Percentiles rank a stretch among this genome's conserved stretches.
phyloP scores from a whole-genome alignment of 2,329 filamentous ascomycete genomes.

The Sporothrix sp. region DNA sequence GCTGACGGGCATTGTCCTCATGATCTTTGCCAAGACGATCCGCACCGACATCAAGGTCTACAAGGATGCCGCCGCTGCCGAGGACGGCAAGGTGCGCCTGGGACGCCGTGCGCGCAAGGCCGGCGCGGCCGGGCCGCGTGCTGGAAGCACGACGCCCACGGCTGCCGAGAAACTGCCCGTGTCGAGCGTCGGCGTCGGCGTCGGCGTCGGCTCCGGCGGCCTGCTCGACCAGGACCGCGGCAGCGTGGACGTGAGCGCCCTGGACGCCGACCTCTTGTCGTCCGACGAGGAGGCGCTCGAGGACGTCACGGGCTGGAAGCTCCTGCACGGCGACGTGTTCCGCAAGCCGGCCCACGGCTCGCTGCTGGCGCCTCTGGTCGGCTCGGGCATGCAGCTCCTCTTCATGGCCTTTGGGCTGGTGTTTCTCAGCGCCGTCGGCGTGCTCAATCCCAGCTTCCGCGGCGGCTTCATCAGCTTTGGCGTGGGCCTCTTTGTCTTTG shows the following conservation, averaged over 20 bases:
- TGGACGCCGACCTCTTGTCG: conserved; percentile 38
- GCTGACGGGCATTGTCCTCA: conserved; percentile 67
- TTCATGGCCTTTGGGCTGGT: conserved; percentile 71
- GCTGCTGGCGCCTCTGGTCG: conserved; percentile 69
- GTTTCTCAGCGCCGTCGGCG: conserved; percentile 61
- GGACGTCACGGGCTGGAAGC: conserved; percentile 79
- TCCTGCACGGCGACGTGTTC: conserved; percentile 83
- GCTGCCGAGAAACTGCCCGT: conserved; percentile 38
- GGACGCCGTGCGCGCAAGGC: conserved; percentile 36
- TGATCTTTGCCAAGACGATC: conserved; percentile 71
- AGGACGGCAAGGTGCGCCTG: conserved; percentile 53
- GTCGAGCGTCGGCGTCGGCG: conserved; percentile 18
- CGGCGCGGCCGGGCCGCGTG: conserved; percentile 21
- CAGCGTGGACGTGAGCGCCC: conserved; percentile 26
- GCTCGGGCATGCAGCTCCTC: conserved; percentile 77
- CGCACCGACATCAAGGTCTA: conserved; percentile 68
- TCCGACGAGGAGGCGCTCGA: conserved; percentile 67
- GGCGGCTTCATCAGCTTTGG: conserved; percentile 82
- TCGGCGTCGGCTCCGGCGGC: conserved; percentile 26
- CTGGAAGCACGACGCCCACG: conserved; percentile 31
- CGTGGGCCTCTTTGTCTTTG: conserved; percentile 72
- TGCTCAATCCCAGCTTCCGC: conserved; percentile 81
- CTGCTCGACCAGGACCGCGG: conserved; percentile 46
- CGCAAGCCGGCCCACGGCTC: conserved; percentile 59
- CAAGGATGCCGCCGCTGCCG: conserved; percentile 52